Evolutionary conservation across 768 basidiomycete species (phyloP).

Genomic region (Termitomyces eurrhizus): DNA sequence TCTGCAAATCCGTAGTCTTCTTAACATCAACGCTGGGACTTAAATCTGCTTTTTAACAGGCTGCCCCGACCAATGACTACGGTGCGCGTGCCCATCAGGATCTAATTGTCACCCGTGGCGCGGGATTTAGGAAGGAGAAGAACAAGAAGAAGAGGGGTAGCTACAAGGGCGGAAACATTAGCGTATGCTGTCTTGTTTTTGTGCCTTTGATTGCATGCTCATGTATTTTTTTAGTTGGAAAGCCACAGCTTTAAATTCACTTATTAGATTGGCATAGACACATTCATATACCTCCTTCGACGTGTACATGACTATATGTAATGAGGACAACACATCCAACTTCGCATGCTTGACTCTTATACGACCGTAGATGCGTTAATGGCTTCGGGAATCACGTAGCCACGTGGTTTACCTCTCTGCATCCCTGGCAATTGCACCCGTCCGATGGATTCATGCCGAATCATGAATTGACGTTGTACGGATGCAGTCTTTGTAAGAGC

Average conservation of each 20-base stretch:
- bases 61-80: constrained; percentile 73
- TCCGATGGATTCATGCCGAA: neutral
- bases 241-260: constrained; percentile 87
- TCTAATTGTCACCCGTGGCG: constrained; percentile 89
- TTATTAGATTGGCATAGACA: constrained; percentile 11
- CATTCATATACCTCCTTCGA: constrained; percentile 2
- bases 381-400: constrained; percentile 1
- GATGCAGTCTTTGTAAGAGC: constrained; percentile 13
- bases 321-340: neutral
- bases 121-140: constrained; percentile 97
- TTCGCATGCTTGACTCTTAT: neutral
- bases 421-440: constrained; percentile 11
- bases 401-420: constrained; percentile 3
- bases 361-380: neutral
- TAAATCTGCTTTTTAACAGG: constrained; percentile 30
- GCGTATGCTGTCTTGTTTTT: constrained; percentile 43
- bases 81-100: constrained; percentile 83
- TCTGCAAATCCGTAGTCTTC: neutral
- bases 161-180: constrained; percentile 93
- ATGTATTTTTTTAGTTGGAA: constrained; percentile 50
- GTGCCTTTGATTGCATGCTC: constrained; percentile 1
- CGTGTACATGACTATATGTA: neutral
- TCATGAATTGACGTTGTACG: constrained; percentile 1
- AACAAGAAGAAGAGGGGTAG: constrained; percentile 99
- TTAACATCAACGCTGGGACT: neutral